Base-by-base conservation (phyloP, 768 basidiomycete species). In the Hygrocybe coccinea region DNA sequence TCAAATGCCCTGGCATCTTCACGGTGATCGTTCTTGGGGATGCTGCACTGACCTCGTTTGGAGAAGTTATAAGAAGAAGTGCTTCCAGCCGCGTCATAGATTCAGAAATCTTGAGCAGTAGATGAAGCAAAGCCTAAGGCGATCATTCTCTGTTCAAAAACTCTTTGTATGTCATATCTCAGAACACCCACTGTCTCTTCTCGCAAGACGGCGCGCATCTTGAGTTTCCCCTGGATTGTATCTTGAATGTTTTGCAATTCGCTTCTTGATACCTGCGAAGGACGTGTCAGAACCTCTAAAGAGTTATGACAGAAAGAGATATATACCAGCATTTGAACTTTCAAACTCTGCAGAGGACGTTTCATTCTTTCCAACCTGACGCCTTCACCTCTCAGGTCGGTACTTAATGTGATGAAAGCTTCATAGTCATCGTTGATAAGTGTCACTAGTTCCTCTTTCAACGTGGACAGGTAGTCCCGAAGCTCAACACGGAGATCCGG, bases 351-450 rank as follows among this genome's bases (percentile, higher is more conserved):
- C 50, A 99, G 68, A 0, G 95, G 95, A 22, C 69, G 69, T 60
- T 85, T 84, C 55, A 99, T 66, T 56, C 79, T 74, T 56, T 79
- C 77, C 62, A 95, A 68, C 59, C 91, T 77, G 37, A 77, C 75
- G 2, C 89, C 88, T 71, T 97, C 95, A 43, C 88, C 92, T 60
- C 85, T 80, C 60, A 98, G 69, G 63, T 97, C 93, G 2, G 95
- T 94, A 60, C 95, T 95, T 29, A 99, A 77, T 62, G 90, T 92
- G 64, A 98, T 95, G 67, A 98, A 99, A 12, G 94, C 94, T 68
- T 94, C 94, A 65, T 98, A 99, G 72, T 98, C 97, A 62, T 93
- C 88, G 70, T 99, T 98, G 68, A 98, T 97, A 64, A 98, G 83
- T 64, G 85, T 85, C 29, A 98, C 93, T 35, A 99, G 80, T 67